Evolutionary conservation across 805 yeast genomes (phyloP).

Genomic region (Wickerhamia fluorescens): DNA sequence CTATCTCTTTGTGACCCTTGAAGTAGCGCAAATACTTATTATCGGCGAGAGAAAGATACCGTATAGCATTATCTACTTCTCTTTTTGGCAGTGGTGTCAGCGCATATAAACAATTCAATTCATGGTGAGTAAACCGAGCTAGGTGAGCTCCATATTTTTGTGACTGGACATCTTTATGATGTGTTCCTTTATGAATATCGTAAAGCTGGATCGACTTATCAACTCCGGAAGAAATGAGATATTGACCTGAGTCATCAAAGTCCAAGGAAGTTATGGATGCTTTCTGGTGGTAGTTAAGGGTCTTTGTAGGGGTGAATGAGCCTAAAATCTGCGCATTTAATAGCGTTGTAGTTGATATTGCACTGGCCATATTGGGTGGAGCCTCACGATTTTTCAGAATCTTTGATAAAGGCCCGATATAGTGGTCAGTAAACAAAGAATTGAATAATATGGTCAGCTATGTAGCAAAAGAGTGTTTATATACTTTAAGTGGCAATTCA

Average conservation of each 20-base stretch:
- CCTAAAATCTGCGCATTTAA: conserved; percentile 12
- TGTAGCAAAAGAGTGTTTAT: no score
- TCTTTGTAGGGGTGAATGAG: conserved; percentile 36
- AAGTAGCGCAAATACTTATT: conserved; percentile 81
- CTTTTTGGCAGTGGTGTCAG: conserved; percentile 46
- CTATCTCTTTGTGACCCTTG: conserved; percentile 77
- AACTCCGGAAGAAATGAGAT: conserved; percentile 64
- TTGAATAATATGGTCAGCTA: no score
- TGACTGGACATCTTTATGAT: conserved; percentile 61
- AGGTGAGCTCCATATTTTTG: conserved; percentile 90
- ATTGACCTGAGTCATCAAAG: conserved; percentile 80
- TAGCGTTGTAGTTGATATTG: conserved; percentile 1
- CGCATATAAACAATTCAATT: conserved; percentile 68
- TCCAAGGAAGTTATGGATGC: conserved; percentile 63
- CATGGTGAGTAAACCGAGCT: conserved; percentile 75
- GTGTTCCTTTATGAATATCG: conserved; percentile 64
- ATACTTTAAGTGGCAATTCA: no score
- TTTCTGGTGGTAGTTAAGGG: conserved; percentile 42
- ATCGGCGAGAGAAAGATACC: conserved; percentile 70
- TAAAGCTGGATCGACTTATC: conserved; percentile 82
- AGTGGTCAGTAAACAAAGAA: no score
- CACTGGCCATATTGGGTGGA: no score
- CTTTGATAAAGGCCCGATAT: no score
- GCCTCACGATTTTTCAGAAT: no score
- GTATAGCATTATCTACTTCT: conserved; percentile 60